Conservation (phyloP, 495 filamentous ascomycete species). For the Massariosphaeria phaeospora region DNA sequence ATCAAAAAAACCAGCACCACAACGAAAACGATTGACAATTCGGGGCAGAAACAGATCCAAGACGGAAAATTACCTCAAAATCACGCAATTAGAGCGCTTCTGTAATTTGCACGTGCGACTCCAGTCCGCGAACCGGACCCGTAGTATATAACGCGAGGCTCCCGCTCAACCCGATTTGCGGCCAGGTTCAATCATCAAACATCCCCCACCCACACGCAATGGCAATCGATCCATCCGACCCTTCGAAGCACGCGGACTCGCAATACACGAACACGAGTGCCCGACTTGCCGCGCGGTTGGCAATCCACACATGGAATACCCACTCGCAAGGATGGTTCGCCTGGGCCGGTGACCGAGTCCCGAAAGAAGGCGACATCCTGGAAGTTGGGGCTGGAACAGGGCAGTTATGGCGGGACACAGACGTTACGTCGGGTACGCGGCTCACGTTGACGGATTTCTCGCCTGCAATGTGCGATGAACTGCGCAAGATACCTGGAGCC, state of each 20-base stretch:
- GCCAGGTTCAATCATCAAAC: background rate
- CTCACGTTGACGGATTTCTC: conserved; percentile 8
- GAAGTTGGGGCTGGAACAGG: conserved; percentile 11
- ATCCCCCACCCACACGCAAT: background rate
- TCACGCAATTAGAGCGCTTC: conserved; percentile 6
- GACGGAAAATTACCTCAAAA: background rate
- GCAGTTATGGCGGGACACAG: conserved; percentile 5
- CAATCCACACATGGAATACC: conserved; percentile 7
- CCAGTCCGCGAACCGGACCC: background rate
- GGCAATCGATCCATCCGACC: background rate
- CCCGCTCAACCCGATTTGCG: no score
- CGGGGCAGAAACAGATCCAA: no score
- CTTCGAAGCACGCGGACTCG: conserved; percentile 3
- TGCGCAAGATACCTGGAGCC: background rate
- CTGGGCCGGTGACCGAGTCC: conserved; percentile 1
- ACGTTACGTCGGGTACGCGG: background rate
- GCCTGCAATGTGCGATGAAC: conserved; percentile 10
- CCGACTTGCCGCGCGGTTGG: conserved; percentile 1
- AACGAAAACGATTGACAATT: no score
- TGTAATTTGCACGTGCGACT: background rate
- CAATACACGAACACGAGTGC: conserved; percentile 3
- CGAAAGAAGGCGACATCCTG: background rate
- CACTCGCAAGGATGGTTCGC: conserved; percentile 2
- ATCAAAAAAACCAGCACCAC: no score
- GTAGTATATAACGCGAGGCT: background rate